Conservation (phyloP, 1,284 basidiomycete genomes). For the Ganoderma multipileum region DNA sequence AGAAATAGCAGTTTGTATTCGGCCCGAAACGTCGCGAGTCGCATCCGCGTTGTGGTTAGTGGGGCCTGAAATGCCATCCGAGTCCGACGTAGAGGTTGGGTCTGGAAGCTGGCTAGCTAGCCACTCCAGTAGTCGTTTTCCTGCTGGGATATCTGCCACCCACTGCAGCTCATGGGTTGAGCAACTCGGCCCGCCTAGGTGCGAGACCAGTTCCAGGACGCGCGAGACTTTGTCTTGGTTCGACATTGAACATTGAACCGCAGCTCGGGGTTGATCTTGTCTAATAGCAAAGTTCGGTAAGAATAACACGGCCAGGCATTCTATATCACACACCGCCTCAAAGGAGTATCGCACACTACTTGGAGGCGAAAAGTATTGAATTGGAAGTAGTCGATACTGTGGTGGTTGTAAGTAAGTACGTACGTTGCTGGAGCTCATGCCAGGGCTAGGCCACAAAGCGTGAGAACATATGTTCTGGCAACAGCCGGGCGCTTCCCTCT, state of each 20-base stretch:
- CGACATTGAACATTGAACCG: neutral
- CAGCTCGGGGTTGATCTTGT: neutral
- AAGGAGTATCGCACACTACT: too few species aligned
- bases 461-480: neutral
- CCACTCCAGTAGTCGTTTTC: slow-evolving; percentile 34
- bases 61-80: neutral
- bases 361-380: too few species aligned
- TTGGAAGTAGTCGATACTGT: too few species aligned
- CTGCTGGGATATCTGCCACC: slow-evolving; percentile 33
- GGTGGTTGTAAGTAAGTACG: too few species aligned
- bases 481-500: neutral
- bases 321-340: neutral
- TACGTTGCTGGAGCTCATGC: too few species aligned
- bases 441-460: neutral
- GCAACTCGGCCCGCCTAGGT: slow-evolving; percentile 32
- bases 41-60: neutral
- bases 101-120: slow-evolving; percentile 28
- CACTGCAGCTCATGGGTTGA: slow-evolving; percentile 30
- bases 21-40: neutral
- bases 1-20: slow-evolving; percentile 4
- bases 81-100: neutral
- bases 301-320: neutral
- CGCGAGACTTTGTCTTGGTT: slow-evolving; percentile 4
- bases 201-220: slow-evolving; percentile 14
- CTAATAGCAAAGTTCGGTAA: neutral